Percentiles rank a stretch among this genome's conserved stretches.
phyloP scores from a whole-genome alignment of 2,329 filamentous ascomycete species.

The Plenodomus lindquistii region DNA sequence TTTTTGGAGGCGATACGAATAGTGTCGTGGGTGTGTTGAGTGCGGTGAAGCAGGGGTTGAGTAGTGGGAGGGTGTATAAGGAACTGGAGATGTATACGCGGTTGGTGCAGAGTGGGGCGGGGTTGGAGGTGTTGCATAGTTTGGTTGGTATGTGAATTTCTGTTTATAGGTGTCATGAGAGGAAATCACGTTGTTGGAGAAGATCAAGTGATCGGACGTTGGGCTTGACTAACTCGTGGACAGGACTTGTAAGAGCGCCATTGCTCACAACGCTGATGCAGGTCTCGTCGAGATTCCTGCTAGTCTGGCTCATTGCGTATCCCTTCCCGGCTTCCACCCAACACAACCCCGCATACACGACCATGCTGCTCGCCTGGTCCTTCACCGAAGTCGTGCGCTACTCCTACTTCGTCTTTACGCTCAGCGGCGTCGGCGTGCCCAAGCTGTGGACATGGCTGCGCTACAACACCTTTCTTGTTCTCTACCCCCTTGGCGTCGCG shows the following conservation, averaged over 20 bases:
- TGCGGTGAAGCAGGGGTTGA: conserved; percentile 18
- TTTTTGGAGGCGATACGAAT: conserved; percentile 12
- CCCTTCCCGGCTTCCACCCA: conserved; percentile 69
- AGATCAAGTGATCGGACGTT: too few relatives aligned
- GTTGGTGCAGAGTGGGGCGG: conserved; percentile 81
- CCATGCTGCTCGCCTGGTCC: conserved; percentile 86
- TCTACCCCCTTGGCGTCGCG: conserved; percentile 89
- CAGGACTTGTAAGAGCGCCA: conserved; percentile 84
- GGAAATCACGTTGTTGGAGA: too few relatives aligned
- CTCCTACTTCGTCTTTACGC: conserved; percentile 80
- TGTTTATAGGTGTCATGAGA: too few relatives aligned
- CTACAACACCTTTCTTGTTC: conserved; percentile 87
- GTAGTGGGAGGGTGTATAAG: conserved; percentile 58
- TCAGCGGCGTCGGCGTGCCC: conserved; percentile 63
- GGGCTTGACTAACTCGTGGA: background rate
- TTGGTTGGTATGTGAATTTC: conserved; percentile 65
- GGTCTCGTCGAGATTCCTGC: conserved; percentile 81
- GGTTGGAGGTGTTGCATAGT: conserved; percentile 83
- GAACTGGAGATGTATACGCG: conserved; percentile 69
- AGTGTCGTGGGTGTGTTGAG: conserved; percentile 1
- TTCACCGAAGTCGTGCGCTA: conserved; percentile 93
- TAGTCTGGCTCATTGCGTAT: conserved; percentile 84
- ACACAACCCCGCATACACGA: conserved; percentile 65
- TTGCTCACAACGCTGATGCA: conserved; percentile 87
- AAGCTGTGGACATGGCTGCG: conserved; percentile 74